A percentile compares a stretch with the other conserved stretches of the same genome.
phyloP scores from a whole-genome alignment of 2,329 filamentous ascomycete genomes.

The Microascus cirrosus region DNA sequence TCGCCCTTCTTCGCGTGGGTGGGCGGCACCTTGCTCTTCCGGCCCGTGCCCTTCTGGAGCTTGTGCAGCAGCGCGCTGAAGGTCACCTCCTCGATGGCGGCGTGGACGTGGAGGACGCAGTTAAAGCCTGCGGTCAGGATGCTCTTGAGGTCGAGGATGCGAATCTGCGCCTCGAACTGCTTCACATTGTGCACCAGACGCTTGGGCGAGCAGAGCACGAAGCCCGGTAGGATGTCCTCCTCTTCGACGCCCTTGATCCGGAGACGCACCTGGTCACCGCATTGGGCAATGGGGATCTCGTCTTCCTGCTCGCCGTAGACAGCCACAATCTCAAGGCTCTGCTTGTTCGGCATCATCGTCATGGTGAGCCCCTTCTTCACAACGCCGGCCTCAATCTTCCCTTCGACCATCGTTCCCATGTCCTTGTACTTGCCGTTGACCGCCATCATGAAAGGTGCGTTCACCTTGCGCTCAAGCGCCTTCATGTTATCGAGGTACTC shows the following conservation, averaged over 20 bases:
- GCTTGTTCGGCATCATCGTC: conserved; percentile 92
- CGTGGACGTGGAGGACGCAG: conserved; percentile 94
- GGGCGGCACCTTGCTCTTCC: conserved; percentile 88
- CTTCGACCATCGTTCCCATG: conserved; percentile 94
- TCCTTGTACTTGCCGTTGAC: conserved; percentile 93
- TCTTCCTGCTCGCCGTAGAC: conserved; percentile 96
- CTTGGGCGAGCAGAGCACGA: conserved; percentile 91
- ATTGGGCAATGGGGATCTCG: conserved; percentile 69
- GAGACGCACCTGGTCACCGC: conserved; percentile 88
- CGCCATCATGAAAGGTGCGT: conserved; percentile 99
- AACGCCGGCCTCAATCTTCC: conserved; percentile 91
- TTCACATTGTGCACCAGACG: conserved; percentile 83
- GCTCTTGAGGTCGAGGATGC: conserved; percentile 85
- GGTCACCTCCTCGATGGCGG: conserved; percentile 94
- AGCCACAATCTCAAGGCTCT: conserved; percentile 68
- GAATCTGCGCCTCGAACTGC: conserved; percentile 91
- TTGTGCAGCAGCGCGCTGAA: conserved; percentile 83
- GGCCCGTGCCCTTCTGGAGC: conserved; percentile 84
- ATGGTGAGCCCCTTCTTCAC: conserved; percentile 80
- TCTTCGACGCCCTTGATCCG: conserved; percentile 92
- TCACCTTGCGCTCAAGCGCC: conserved; percentile 86
- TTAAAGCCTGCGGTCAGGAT: conserved; percentile 94
- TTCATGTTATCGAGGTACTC: conserved; percentile 95
- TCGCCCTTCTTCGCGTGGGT: conserved; percentile 76
- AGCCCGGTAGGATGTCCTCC: conserved; percentile 90